Evolutionary conservation across 2,329 filamentous ascomycete genomes (phyloP), one percentile per base, ranked within the genome.

Genomic region (Xylariaceae sp.): DNA sequence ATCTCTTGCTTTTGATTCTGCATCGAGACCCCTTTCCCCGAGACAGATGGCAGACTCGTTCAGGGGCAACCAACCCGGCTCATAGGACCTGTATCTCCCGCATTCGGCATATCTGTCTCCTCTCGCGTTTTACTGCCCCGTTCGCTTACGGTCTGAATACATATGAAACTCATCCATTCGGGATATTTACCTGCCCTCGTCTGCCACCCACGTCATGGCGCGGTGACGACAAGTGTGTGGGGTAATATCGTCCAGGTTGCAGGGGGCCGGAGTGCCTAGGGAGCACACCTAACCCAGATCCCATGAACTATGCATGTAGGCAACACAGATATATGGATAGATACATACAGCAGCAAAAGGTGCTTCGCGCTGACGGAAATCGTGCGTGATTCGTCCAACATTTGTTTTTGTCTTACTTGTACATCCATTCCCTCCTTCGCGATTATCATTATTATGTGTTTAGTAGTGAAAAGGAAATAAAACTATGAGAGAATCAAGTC

Each of bases 401-500:
- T 10, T 42, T 13, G 37, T 42, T 42, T 42, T 42, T 42, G 9
- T 42, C 37, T 42, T 42, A 39, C 37, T 7, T 17, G 17, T 39
- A 42, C 37, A 13, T 42, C 37, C 37, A 42, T 30, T 5, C 5
- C 37, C 37, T 42, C 37, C 37, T 8, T 42, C 7, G 9, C 7
- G 11, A 7, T 42, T 42, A 9, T 13, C 37, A 42, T 42, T 13
- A 42, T 13, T 13, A 42, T 42, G 37, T 13, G 11, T 13, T 39
- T 13, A 42, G 5, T 42, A 42, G 37, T 9, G 37, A 13, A 7
- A 6, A 47, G n/a, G 55, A 48, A 59, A 54, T 55, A 49, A 60
- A 30, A 44, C 55, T 56, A 65, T 64, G 51, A 59, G 60, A 18
- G 51, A 62, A n/a, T 17, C 55, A 9, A 55, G 57, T 64, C 61